A percentile compares a stretch with the other conserved stretches of the same genome.
Conservation (phyloP, 148 eudicot genomes). For the Cornus suecica region DNA sequence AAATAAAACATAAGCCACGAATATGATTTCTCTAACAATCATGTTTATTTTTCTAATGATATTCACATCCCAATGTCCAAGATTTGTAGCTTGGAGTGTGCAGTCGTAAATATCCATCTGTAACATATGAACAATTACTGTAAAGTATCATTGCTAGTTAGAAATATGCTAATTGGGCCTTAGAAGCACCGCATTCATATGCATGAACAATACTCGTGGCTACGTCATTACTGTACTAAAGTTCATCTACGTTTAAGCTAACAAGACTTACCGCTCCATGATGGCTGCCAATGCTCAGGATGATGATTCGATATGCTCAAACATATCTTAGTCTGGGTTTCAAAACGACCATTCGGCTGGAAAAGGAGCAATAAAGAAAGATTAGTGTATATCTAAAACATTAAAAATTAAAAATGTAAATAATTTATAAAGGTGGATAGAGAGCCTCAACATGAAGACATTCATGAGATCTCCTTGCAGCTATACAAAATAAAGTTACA, state of each 20-base stretch:
- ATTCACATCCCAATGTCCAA: no score
- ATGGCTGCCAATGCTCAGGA: slow-evolving; percentile 99
- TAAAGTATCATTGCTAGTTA: no score
- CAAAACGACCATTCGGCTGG: slow-evolving; percentile 98
- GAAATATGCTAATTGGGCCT: slow-evolving; percentile 4
- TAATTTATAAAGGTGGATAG: no score
- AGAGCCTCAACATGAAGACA: not conserved
- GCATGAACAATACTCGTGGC: not conserved
- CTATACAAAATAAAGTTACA: not conserved
- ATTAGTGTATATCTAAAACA: not conserved
- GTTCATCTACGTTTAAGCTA: not conserved
- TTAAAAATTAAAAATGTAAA: no score
- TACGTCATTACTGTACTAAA: not conserved
- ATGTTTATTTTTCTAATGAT: no score
- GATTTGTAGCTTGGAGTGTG: no score
- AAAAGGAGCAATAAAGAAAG: slow-evolving; percentile 15
- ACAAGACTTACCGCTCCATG: slow-evolving; percentile 84
- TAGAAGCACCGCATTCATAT: not conserved
- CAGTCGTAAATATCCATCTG: no score
- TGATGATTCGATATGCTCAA: slow-evolving; percentile 97
- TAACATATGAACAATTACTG: no score
- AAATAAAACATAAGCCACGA: no score
- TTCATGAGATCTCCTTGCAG: not conserved
- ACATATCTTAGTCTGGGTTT: slow-evolving; percentile 97
- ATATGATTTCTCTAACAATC: no score